Percentiles rank a stretch among this genome's conserved stretches.
These are phyloP conservation scores for Trichosanthes truncata DNA, from an alignment of 306 rosid species.

Conservation along the genomic window DNA sequence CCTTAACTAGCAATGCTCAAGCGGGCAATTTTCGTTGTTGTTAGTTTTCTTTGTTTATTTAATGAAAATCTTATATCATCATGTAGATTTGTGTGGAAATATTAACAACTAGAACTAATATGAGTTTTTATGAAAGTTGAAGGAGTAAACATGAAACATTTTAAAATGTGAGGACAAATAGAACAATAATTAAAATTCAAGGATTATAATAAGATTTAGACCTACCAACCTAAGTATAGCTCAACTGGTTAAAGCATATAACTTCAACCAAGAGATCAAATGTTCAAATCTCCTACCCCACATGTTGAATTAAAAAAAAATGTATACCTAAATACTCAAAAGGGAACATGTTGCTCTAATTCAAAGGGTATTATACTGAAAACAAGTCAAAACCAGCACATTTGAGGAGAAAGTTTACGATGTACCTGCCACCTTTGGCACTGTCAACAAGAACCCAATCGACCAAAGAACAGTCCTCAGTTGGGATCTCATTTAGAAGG, in stretches of 20 bases:
- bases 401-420: conserved; percentile 14
- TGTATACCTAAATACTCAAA: no score
- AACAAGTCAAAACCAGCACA: background rate
- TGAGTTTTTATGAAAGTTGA: background rate
- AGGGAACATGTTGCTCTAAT: no score
- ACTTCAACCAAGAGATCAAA: no score
- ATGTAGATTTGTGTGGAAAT: background rate
- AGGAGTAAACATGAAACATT: background rate
- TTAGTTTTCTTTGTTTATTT: background rate
- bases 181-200: background rate
- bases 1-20: no score
- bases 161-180: background rate
- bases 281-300: no score
- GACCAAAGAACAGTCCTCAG: conserved; percentile 52
- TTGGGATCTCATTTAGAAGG: conserved; percentile 50
- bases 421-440: conserved; percentile 80
- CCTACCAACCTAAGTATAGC: background rate
- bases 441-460: conserved; percentile 86
- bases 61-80: background rate
- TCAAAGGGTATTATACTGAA: no score
- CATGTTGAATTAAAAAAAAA: no score
- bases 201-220: background rate
- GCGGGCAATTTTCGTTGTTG: no score
- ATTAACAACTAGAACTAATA: background rate
- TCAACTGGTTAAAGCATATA: background rate